Conservation (phyloP, 495 filamentous ascomycete species). For the Penicillium waksmanii region DNA sequence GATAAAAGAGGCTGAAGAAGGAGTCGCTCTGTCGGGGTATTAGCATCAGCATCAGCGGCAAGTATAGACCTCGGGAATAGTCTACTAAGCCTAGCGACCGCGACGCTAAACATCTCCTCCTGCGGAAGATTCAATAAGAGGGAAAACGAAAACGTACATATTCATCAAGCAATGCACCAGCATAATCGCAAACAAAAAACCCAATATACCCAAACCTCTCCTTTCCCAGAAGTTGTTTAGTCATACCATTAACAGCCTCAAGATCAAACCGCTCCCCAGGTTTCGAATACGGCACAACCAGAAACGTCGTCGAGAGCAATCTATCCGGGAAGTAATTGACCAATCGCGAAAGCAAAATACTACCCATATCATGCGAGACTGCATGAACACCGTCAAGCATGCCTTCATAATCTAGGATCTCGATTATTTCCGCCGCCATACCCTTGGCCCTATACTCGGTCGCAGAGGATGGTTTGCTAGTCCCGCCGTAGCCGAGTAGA, state of each 20-base stretch:
- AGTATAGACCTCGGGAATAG: too few relatives aligned
- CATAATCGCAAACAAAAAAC: conserved; percentile 27
- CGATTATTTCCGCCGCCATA: conserved; percentile 31
- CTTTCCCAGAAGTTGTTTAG: conserved; percentile 30
- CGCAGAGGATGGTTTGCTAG: conserved; percentile 37
- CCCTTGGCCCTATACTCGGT: conserved; percentile 35
- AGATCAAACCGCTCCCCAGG: conserved; percentile 30
- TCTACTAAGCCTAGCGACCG: neutral
- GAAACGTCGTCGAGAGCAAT: conserved; percentile 28
- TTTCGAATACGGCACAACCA: conserved; percentile 30
- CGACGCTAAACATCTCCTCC: too few relatives aligned
- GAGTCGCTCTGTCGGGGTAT: conserved; percentile 19
- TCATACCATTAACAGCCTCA: conserved; percentile 25
- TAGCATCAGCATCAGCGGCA: neutral
- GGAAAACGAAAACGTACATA: conserved; percentile 25
- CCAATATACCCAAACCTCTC: conserved; percentile 32
- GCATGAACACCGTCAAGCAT: conserved; percentile 15
- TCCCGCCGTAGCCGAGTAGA: conserved; percentile 48
- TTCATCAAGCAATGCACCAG: conserved; percentile 30
- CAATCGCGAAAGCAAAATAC: conserved; percentile 32
- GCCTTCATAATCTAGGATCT: conserved; percentile 24
- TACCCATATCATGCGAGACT: conserved; percentile 36
- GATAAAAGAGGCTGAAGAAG: conserved; percentile 33
- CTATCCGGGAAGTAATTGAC: conserved; percentile 33
- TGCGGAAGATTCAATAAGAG: neutral